Evolutionary conservation across 2,329 filamentous ascomycete genomes (phyloP).

Genomic region (Emergomyces orientalis): DNA sequence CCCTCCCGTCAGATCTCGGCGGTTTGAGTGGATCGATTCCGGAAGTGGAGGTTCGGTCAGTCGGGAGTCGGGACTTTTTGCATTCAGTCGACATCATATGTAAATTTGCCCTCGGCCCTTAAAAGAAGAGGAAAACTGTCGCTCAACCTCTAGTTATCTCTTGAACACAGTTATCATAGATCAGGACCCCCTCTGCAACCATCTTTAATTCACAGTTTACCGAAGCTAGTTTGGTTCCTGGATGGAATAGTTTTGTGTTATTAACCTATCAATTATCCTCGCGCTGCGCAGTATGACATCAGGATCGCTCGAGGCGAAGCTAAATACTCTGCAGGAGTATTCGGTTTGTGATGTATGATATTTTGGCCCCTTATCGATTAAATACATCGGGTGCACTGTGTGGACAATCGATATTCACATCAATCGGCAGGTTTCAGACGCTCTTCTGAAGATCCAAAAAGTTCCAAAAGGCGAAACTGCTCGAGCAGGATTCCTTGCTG

Average conservation of each 20-base stretch:
- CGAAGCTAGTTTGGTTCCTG: neutral
- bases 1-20: neutral
- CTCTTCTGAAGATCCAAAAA: slow-evolving; percentile 57
- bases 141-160: neutral
- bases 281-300: slow-evolving; percentile 20
- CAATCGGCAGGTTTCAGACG: slow-evolving; percentile 54
- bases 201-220: neutral
- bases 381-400: neutral
- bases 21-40: neutral
- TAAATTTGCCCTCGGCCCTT: neutral
- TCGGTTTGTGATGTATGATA: slow-evolving; percentile 37
- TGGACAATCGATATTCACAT: slow-evolving; percentile 3
- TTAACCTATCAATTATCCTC: neutral
- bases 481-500: slow-evolving; percentile 57
- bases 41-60: neutral
- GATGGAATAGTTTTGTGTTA: neutral
- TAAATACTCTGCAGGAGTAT: slow-evolving; percentile 27
- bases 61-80: neutral
- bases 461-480: slow-evolving; percentile 38
- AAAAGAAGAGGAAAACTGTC: neutral
- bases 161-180: neutral
- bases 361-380: neutral
- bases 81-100: neutral
- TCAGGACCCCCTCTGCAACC: neutral
- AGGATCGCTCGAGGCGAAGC: slow-evolving; percentile 27